A percentile compares a stretch with the other conserved stretches of the same genome.
Evolutionary conservation across 768 basidiomycete genomes (phyloP).

Genomic region (Serendipita sp.): DNA sequence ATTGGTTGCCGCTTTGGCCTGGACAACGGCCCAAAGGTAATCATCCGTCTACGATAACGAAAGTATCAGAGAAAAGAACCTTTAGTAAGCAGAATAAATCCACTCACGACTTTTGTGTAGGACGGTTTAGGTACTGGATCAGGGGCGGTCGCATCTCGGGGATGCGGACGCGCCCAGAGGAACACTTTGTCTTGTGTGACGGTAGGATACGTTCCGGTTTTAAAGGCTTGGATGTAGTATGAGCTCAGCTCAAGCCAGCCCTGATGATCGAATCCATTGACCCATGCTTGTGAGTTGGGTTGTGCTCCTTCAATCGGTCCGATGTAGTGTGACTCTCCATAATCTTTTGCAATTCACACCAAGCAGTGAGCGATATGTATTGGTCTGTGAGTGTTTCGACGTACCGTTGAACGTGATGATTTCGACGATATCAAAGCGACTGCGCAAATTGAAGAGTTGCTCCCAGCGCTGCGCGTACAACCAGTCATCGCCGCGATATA

Average conservation of each 20-base stretch:
- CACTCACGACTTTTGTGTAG: conserved; percentile 42
- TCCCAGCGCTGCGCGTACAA: conserved; percentile 57
- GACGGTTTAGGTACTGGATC: conserved; percentile 41
- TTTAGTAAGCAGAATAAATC: background rate
- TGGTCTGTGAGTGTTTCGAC: background rate
- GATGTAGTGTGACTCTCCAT: conserved; percentile 31
- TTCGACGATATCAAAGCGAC: conserved; percentile 43
- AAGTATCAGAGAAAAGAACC: background rate
- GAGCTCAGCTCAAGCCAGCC: conserved; percentile 52
- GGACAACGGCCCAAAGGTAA: conserved; percentile 48
- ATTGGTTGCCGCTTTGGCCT: conserved; percentile 38
- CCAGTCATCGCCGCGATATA: conserved; percentile 53
- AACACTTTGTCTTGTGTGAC: conserved; percentile 45
- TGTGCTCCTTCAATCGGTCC: conserved; percentile 17
- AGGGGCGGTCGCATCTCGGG: conserved; percentile 35
- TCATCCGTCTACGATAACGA: conserved; percentile 39
- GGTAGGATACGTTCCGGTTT: conserved; percentile 45
- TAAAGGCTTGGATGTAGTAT: conserved; percentile 58
- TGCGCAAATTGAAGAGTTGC: conserved; percentile 36
- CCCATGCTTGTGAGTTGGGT: conserved; percentile 22
- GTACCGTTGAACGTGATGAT: conserved; percentile 43
- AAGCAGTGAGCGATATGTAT: background rate
- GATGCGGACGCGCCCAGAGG: conserved; percentile 61
- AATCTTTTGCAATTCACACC: too few relatives aligned
- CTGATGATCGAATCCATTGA: conserved; percentile 13